These are phyloP conservation scores for Candida xiaguanensis DNA, from an alignment of 805 yeast species.

Conservation along the genomic window DNA sequence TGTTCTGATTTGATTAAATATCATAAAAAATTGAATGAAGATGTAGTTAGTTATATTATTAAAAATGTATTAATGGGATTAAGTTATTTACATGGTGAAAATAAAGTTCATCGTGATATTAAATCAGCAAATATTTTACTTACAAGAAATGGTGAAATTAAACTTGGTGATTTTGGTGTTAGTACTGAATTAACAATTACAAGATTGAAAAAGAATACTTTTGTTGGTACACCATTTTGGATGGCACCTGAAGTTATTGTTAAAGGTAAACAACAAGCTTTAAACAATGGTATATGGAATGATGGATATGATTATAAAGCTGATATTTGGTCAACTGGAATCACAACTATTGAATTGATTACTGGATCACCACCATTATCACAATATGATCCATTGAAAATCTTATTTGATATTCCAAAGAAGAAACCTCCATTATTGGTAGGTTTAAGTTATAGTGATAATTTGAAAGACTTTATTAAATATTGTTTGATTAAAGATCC, in stretches of 20 bases:
- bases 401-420: constrained; percentile 66
- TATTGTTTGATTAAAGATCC: constrained; percentile 71
- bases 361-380: constrained; percentile 81
- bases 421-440: constrained; percentile 57
- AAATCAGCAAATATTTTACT: constrained; percentile 86
- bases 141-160: constrained; percentile 65
- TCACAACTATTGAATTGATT: constrained; percentile 81
- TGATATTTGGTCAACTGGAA: constrained; percentile 96
- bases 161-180: constrained; percentile 92
- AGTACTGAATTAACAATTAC: constrained; percentile 72
- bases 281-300: constrained; percentile 39
- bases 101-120: constrained; percentile 83
- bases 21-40: constrained; percentile 54
- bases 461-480: constrained; percentile 64
- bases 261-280: constrained; percentile 60
- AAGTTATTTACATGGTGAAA: constrained; percentile 68
- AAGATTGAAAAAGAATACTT: constrained; percentile 55
- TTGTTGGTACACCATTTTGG: constrained; percentile 97
- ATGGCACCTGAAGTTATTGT: constrained; percentile 97
- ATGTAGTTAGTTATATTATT: constrained; percentile 57
- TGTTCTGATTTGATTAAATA: constrained; percentile 69
- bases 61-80: constrained; percentile 68
- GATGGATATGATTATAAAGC: constrained; percentile 79
- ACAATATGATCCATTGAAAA: constrained; percentile 71
- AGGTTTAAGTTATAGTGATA: constrained; percentile 40